phyloP scores from a whole-genome alignment of 1,284 basidiomycete genomes.

The Veloporphyrellus conicus region DNA sequence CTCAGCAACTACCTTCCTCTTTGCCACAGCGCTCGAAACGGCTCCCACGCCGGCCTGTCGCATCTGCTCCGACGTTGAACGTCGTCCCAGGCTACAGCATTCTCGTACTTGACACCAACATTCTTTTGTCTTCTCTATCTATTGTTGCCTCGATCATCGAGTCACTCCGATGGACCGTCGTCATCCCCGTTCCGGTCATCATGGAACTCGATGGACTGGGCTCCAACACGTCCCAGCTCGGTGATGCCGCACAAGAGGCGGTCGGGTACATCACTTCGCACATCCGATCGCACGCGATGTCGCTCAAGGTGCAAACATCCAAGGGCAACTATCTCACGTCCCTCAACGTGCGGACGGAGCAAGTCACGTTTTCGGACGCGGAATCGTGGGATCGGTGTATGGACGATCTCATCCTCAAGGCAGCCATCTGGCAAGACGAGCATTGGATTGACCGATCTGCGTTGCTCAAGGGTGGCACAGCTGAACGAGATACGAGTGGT shows the following conservation, averaged over 20 bases:
- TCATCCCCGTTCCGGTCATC: slow-evolving; percentile 90
- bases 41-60: slow-evolving; percentile 30
- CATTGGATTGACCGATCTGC: slow-evolving; percentile 86
- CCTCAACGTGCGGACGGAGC: slow-evolving; percentile 80
- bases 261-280: slow-evolving; percentile 74
- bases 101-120: slow-evolving; percentile 93
- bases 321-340: slow-evolving; percentile 90
- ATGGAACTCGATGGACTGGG: slow-evolving; percentile 94
- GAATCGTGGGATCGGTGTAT: slow-evolving; percentile 70
- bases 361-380: slow-evolving; percentile 67
- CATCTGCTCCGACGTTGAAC: slow-evolving; percentile 43
- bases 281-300: slow-evolving; percentile 68
- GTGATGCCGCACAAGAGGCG: slow-evolving; percentile 67
- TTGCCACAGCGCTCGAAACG: slow-evolving; percentile 36
- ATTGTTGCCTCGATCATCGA: slow-evolving; percentile 76
- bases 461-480: slow-evolving; percentile 50
- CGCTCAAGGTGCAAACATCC: slow-evolving; percentile 91
- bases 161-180: slow-evolving; percentile 78
- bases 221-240: slow-evolving; percentile 60
- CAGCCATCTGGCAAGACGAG: slow-evolving; percentile 87
- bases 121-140: slow-evolving; percentile 76
- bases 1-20: slow-evolving; percentile 35
- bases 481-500: slow-evolving; percentile 36
- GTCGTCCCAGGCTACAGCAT: slow-evolving; percentile 84
- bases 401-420: slow-evolving; percentile 92